Base-by-base conservation (phyloP, 805 yeast species). In the Naumovozyma baii region DNA sequence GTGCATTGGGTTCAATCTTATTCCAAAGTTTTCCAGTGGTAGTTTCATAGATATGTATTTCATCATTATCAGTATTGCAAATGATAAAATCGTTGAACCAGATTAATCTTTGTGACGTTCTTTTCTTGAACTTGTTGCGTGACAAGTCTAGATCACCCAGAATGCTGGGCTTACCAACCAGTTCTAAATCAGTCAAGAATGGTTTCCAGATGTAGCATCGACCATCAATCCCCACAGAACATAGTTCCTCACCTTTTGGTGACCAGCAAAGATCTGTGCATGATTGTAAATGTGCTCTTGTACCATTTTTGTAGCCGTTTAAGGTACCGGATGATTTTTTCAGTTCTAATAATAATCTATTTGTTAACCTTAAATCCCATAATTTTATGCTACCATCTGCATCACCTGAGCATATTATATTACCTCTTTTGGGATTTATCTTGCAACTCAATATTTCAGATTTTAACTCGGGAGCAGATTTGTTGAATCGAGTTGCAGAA, bases 261-360 rank as follows among this genome's bases (percentile, higher is more conserved):
- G 74, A 73, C 92, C 95, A 88, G 13, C 69, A 61, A 3, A 88
- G 51, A 1, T 94, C 94, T 57, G 87, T 87, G 25, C 86, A 85
- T 1, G 80, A 75, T 2, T 79, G 82, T 52, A 76, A 68, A 51
- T 88, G 96, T 0, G 95, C 90, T 49, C 74, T 76, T 36, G 36
- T 38, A 39, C 44, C 28, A 13, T 29, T 17, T 5, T 5, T 14
- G 14, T 29, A 12, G 5, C 31, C 31, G 13, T 9, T 29, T 5
- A 5, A 12, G 5, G 31, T 5, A 5, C 13, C 7, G 5, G 13
- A 9, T 7, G 10, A 22, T 15, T 33, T 31, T 17, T 33, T 20
- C 17, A 54, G 42, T 17, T 63, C 62, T 12, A 55, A 48, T 12
- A 50, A 48, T 16, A 48, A 43, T 30, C 53, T 37, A 39, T 44